Evolutionary conservation across 192 early-diverging fungal species (phyloP), one percentile per base, ranked within the genome.

Genomic region (Backusella circina): DNA sequence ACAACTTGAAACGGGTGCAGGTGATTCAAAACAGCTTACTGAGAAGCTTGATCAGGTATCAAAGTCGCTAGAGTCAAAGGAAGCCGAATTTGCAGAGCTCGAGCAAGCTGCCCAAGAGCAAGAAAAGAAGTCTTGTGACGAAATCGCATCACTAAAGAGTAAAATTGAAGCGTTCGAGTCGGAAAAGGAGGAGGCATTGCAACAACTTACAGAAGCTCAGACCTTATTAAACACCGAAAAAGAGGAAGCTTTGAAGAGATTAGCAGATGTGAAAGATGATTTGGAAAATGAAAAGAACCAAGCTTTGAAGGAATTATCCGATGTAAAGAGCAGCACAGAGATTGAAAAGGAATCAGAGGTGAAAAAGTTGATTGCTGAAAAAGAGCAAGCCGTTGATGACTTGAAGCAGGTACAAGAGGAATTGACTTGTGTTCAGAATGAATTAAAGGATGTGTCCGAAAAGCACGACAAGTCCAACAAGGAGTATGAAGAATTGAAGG

Each of bases 231-330:
- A 41, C 3, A 2, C 37, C 3, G 37, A 41, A 70, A 70, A 26
- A 47, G 69, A 70, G 39, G 67, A 68, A 26, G 33, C 18, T 0
- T 26, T 68, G 10, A 70, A 70, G 7, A 70, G 26, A 6, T 47
- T 47, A 28, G 10, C 28, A n/a, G 69, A 37, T 13, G 69, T 44
- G 1, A 21, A 28, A 16, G 69, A 70, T 21, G 7, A 47, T 9
- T 41, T 70, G 50, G 61, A 61, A n/a, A 74, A 74, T 36, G 64
- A 50, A 16, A 64, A 65, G 41, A 66, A 66, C 28, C 28, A 74
- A 7, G 71, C 51, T 16, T 32, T 74, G 15, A 38, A 67, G 37
- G 37, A 74, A 1, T n/a, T 66, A 8, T 15, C 65, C n/a, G 44
- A 32, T n/a, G 38, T 30, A 41, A 54, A 41, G 30, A 39, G 35